Base-by-base conservation (phyloP, 2,329 filamentous ascomycete genomes). In the Aquanectria penicillioides region DNA sequence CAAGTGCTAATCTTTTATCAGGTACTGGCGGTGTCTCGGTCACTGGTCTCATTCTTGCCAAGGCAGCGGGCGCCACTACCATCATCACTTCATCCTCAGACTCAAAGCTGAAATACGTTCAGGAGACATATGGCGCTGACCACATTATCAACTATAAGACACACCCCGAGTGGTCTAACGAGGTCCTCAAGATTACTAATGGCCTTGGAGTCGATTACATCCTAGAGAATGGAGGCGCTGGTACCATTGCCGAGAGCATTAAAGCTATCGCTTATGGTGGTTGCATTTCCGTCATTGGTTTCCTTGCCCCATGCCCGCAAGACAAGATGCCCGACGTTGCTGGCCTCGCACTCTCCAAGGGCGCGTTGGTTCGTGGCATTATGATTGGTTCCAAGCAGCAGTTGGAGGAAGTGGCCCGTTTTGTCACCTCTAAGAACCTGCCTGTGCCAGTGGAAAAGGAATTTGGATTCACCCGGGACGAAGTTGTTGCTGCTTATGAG, bases 41-140 rank as follows among this genome's bases (percentile, higher is more conserved):
- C 41, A 75, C 77, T 0, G 80, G 76, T 8, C 69, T 81, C 56
- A 75, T 78, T 48, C 73, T 83, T 49, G 82, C 78, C 12, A 81
- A 80, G 62, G 82, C 81, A 4, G 72, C 73, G 2, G 80, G 74
- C 10, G 77, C 76, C 0, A 75, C 68, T 63, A 80, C 78, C 2
- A 82, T 83, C 26, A 77, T 82, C 37, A 83, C 81, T 0, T 83
- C 81, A 2, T 83, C 82, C 1, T 81, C 78, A 4, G 80, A 84
- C 59, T 63, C 73, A 3, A 85, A 86, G 63, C 73, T 84, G 6
- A 64, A 71, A 6, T 44, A 69, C 4, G 75, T 73, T 7, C 73
- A 74, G 59, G 59, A 69, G 2, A 69, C 66, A 12, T 70, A 73
- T 22, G 81, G 81, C 9, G 81, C 78, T 2, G 77, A 80, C 44